Base-by-base conservation (phyloP, 1,284 basidiomycete genomes). In the Spongiforma sp. region DNA sequence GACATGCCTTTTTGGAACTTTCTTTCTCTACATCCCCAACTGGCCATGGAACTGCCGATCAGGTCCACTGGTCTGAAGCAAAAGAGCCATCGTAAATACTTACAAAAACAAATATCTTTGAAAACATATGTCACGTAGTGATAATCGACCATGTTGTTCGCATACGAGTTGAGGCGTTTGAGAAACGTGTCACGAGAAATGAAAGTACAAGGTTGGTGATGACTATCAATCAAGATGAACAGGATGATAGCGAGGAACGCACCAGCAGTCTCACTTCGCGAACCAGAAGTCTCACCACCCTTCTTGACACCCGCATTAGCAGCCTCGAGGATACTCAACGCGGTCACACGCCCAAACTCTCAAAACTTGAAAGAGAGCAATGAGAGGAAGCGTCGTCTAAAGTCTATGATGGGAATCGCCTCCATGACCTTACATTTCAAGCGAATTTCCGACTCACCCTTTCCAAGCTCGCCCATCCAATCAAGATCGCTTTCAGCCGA, bases 101-200 rank as follows among this genome's bases (percentile, higher is more conserved):
- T n/a, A n/a, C n/a, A n/a, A n/a, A n/a, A n/a, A n/a, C n/a, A n/a
- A n/a, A n/a, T n/a, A n/a, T n/a, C n/a, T n/a, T n/a, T n/a, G n/a
- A n/a, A n/a, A n/a, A n/a, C n/a, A n/a, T n/a, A n/a, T n/a, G n/a
- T n/a, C n/a, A n/a, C n/a, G n/a, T n/a, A n/a, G n/a, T 98, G 96
- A 75, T 97, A 98, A 78, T 99, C 98, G 56, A 99, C 85, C 88
- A 93, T 90, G 79, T 96, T 98, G 78, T 97, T 96, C 7, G 95
- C 92, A 72, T 99, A 99, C 9, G 96, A 93, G 69, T 97, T 93
- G 39, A 99, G 86, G 4, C 98, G 90, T 80, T 99, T 99, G 72
- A 99, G 84, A 98, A 99, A 0, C 96, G 95, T 1, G 95, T 90
- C 65, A 98, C 78, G 21, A 94, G 78, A 48, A 90, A 81, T 2